These are phyloP conservation scores for Xylaria hypoxylon DNA, from an alignment of 2,329 filamentous ascomycete species.

Conservation along the genomic window DNA sequence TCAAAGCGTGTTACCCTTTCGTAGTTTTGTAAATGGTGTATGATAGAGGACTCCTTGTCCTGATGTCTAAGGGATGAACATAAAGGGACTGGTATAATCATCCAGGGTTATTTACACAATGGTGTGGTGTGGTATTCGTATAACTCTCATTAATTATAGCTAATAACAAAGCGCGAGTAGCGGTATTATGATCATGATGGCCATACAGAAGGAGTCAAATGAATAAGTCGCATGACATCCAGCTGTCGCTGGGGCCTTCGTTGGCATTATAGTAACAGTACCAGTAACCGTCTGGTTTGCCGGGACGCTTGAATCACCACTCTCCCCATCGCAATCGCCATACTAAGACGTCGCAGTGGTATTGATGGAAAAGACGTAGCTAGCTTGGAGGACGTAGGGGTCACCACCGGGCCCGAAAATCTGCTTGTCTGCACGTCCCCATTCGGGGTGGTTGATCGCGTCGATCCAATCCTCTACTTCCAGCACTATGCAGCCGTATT, in stretches of 20 bases:
- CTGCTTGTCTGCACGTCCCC: conserved; percentile 75
- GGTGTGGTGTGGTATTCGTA: conserved; percentile 3
- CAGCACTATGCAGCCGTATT: conserved; percentile 89
- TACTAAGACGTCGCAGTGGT: conserved; percentile 46
- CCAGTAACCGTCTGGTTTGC: background rate
- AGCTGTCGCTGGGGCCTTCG: background rate
- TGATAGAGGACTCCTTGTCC: conserved; percentile 1
- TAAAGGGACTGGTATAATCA: background rate
- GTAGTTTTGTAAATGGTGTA: background rate
- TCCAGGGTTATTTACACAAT: conserved; percentile 1
- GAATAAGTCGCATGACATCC: background rate
- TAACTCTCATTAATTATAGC: conserved; percentile 32
- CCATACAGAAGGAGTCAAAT: background rate
- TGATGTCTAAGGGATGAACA: background rate
- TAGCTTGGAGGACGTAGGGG: conserved; percentile 72
- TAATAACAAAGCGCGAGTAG: conserved; percentile 23
- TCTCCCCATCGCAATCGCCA: conserved; percentile 28
- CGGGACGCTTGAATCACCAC: conserved; percentile 2
- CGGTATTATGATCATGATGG: conserved; percentile 22
- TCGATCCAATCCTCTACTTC: conserved; percentile 96
- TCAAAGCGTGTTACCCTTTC: background rate
- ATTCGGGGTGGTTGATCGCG: conserved; percentile 90
- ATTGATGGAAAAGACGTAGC: conserved; percentile 69
- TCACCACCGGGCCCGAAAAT: conserved; percentile 69
- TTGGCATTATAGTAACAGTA: conserved; percentile 6